Evolutionary conservation across 2,329 filamentous ascomycete genomes (phyloP).

Genomic region (Purpureocillium takamizusanense): DNA sequence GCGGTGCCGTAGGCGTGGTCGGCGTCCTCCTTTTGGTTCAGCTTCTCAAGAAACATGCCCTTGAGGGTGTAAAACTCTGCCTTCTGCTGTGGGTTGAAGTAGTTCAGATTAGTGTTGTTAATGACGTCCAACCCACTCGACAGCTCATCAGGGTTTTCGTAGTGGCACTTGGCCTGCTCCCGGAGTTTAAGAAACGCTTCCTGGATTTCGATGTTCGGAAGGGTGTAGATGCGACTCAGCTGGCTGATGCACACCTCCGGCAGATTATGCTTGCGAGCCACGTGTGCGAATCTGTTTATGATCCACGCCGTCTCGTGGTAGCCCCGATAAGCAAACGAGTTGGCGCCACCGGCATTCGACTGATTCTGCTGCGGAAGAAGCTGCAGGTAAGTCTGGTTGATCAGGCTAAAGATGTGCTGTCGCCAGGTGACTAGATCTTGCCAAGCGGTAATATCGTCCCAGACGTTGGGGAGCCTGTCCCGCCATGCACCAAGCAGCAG

Average conservation of each 20-base stretch:
- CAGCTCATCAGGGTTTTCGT: slow-evolving; percentile 88
- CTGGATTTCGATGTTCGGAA: slow-evolving; percentile 99
- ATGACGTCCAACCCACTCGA: slow-evolving; percentile 94
- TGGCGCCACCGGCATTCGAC: slow-evolving; percentile 78
- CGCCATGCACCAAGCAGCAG: slow-evolving; percentile 90
- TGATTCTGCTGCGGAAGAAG: slow-evolving; percentile 67
- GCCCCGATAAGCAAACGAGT: slow-evolving; percentile 82
- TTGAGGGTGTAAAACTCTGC: slow-evolving; percentile 98
- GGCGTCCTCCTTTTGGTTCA: slow-evolving; percentile 82
- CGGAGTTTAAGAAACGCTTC: slow-evolving; percentile 96
- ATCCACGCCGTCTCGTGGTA: slow-evolving; percentile 99
- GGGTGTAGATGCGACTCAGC: slow-evolving; percentile 92
- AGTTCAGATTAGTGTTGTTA: slow-evolving; percentile 98
- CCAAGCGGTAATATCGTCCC: slow-evolving; percentile 99
- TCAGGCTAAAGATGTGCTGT: slow-evolving; percentile 96
- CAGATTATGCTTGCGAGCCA: slow-evolving; percentile 92
- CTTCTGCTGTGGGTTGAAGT: slow-evolving; percentile 93
- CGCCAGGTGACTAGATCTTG: slow-evolving; percentile 99
- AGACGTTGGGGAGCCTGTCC: slow-evolving; percentile 90
- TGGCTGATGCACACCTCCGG: slow-evolving; percentile 97
- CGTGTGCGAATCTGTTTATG: slow-evolving; percentile 97
- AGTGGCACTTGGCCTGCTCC: slow-evolving; percentile 99
- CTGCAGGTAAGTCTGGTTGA: slow-evolving; percentile 86
- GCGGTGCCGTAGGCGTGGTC: slow-evolving; percentile 92
- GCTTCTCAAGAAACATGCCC: slow-evolving; percentile 96